Conservation (phyloP, 1,284 basidiomycete genomes). For the Pseudozyma hubeiensis region DNA sequence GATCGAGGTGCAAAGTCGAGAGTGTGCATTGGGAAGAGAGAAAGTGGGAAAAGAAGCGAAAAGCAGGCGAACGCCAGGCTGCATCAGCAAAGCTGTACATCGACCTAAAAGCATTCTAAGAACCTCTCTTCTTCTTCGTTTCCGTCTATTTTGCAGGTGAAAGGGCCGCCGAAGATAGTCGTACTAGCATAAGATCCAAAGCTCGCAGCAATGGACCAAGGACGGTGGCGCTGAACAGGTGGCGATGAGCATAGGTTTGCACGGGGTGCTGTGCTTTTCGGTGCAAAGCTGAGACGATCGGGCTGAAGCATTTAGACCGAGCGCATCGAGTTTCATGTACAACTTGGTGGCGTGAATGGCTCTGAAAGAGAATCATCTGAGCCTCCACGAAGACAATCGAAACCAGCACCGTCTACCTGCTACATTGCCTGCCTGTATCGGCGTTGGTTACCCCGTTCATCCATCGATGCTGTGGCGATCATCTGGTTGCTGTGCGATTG, state of each 20-base stretch:
- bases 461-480: constrained; percentile 3
- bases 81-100: constrained; percentile 60
- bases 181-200: not conserved
- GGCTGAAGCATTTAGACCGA: too few relatives aligned
- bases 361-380: too few relatives aligned
- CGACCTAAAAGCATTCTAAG: constrained; percentile 52
- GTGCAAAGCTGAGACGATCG: too few relatives aligned
- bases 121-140: constrained; percentile 33
- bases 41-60: constrained; percentile 42
- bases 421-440: too few relatives aligned
- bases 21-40: constrained; percentile 7
- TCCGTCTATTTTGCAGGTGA: constrained; percentile 12
- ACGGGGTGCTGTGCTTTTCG: too few relatives aligned
- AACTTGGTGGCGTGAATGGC: too few relatives aligned
- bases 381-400: too few relatives aligned
- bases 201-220: not conserved
- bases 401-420: too few relatives aligned
- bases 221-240: too few relatives aligned
- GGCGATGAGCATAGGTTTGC: too few relatives aligned
- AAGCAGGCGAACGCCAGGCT: constrained; percentile 55
- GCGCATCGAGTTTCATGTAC: too few relatives aligned
- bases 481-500: not conserved
- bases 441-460: not conserved
- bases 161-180: constrained; percentile 1
- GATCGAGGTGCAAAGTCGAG: constrained; percentile 16